Conservation (phyloP, 345 rosid species). For the Citrus mangshanensis region DNA sequence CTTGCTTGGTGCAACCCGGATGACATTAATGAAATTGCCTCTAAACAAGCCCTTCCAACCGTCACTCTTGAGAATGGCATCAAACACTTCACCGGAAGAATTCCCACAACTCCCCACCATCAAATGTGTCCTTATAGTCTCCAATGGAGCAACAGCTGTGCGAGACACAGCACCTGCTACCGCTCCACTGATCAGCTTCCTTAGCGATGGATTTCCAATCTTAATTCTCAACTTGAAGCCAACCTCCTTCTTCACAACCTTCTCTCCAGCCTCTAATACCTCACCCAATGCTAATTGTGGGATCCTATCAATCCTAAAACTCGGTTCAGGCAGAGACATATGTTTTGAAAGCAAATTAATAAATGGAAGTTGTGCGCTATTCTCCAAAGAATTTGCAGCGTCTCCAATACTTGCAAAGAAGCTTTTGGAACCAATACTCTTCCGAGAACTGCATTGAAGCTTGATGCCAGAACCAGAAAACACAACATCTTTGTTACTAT, state of each 20-base stretch:
- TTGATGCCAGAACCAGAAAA: conserved; percentile 8
- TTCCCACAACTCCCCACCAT: conserved; percentile 65
- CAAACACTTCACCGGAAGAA: conserved; percentile 43
- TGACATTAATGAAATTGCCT: conserved; percentile 63
- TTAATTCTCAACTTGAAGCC: conserved; percentile 43
- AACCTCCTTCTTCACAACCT: conserved; percentile 22
- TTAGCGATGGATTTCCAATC: conserved; percentile 44
- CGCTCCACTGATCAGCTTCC: conserved; percentile 61
- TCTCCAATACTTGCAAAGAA: conserved; percentile 10
- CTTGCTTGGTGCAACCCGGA: conserved; percentile 63
- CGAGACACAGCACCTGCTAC: conserved; percentile 59
- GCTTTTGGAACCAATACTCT: background rate
- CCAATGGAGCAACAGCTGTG: conserved; percentile 60
- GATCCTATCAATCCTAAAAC: conserved; percentile 9
- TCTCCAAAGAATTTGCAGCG: conserved; percentile 2
- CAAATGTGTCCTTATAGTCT: conserved; percentile 61
- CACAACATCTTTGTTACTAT: background rate
- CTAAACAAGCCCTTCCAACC: conserved; percentile 66
- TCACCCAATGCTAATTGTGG: conserved; percentile 4
- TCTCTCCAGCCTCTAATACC: conserved; percentile 22
- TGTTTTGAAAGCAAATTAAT: background rate
- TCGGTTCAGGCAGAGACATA: background rate
- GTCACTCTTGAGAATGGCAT: conserved; percentile 50
- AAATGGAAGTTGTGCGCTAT: background rate
- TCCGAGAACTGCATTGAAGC: background rate